phyloP scores from a whole-genome alignment of 805 yeast genomes.

The Priceomyces haplophilus region DNA sequence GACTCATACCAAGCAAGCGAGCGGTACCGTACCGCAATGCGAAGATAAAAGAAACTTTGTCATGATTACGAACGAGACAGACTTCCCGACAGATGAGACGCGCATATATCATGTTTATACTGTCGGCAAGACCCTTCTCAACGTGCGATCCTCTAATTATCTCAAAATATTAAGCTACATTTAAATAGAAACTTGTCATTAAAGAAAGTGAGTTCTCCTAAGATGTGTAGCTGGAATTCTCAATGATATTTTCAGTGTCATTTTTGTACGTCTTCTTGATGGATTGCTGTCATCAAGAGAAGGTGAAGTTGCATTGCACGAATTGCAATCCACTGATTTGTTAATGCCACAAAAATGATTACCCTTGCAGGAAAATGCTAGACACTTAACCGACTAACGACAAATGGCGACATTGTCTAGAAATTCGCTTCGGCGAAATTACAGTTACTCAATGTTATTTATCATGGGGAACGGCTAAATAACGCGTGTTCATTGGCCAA shows the following conservation, averaged over 20 bases:
- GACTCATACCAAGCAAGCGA: neutral
- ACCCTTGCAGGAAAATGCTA: too few relatives aligned
- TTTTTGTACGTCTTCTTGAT: too few relatives aligned
- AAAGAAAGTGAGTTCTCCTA: neutral
- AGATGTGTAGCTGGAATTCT: neutral
- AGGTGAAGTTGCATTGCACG: too few relatives aligned
- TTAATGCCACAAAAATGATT: too few relatives aligned
- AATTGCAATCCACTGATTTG: neutral
- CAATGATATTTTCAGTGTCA: neutral
- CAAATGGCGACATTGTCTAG: neutral
- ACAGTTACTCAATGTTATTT: neutral
- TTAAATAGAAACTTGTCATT: slow-evolving; percentile 2
- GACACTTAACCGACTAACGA: neutral
- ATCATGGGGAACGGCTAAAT: neutral
- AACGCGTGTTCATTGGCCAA: neutral
- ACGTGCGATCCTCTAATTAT: slow-evolving; percentile 4
- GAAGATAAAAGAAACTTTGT: slow-evolving; percentile 7
- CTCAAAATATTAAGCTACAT: slow-evolving; percentile 1
- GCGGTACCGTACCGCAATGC: neutral
- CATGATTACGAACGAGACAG: slow-evolving; percentile 10
- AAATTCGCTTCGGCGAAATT: neutral
- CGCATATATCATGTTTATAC: neutral
- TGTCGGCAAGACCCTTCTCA: neutral
- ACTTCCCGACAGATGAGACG: neutral
- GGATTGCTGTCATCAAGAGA: too few relatives aligned